phyloP scores from a whole-genome alignment of 768 basidiomycete species.

The Lentinula guzmanii region DNA sequence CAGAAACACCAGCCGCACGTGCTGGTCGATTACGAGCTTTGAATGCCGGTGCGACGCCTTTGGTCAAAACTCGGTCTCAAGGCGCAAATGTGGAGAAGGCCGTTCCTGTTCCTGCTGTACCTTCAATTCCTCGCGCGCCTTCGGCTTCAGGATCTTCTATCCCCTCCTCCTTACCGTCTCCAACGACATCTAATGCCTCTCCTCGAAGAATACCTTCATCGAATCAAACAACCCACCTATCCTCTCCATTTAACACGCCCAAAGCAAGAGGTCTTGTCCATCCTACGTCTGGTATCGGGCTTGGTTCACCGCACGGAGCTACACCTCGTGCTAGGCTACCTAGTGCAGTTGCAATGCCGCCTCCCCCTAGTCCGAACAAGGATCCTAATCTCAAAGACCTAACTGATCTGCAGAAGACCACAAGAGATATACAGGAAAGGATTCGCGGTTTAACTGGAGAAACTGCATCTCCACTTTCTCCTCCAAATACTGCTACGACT shows the following conservation, averaged over 20 bases:
- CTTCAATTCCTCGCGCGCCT: constrained; percentile 40
- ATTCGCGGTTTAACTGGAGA: constrained; percentile 38
- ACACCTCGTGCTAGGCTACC: constrained; percentile 66
- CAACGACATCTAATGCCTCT: constrained; percentile 21
- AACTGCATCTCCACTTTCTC: constrained; percentile 13
- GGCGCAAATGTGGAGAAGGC: constrained; percentile 22
- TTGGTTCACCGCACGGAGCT: constrained; percentile 34
- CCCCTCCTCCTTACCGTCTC: constrained; percentile 48
- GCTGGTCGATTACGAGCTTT: constrained; percentile 19
- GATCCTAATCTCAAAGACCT: neutral
- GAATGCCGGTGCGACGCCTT: constrained; percentile 16
- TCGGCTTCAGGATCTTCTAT: constrained; percentile 14
- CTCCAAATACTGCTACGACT: constrained; percentile 3
- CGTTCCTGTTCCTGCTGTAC: constrained; percentile 33
- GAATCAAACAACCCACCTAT: constrained; percentile 14
- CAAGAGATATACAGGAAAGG: constrained; percentile 41
- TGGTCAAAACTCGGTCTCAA: constrained; percentile 21
- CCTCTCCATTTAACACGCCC: constrained; percentile 66
- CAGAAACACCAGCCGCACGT: constrained; percentile 28
- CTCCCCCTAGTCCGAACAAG: constrained; percentile 3
- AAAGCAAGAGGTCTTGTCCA: constrained; percentile 31
- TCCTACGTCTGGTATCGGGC: constrained; percentile 23
- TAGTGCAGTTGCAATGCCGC: constrained; percentile 27
- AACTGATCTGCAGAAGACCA: constrained; percentile 31
- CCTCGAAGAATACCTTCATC: constrained; percentile 15